A percentile compares a stretch with the other conserved stretches of the same genome.
Conservation (phyloP, 108 stramenopile genomes). For the Nitzschia palea region DNA sequence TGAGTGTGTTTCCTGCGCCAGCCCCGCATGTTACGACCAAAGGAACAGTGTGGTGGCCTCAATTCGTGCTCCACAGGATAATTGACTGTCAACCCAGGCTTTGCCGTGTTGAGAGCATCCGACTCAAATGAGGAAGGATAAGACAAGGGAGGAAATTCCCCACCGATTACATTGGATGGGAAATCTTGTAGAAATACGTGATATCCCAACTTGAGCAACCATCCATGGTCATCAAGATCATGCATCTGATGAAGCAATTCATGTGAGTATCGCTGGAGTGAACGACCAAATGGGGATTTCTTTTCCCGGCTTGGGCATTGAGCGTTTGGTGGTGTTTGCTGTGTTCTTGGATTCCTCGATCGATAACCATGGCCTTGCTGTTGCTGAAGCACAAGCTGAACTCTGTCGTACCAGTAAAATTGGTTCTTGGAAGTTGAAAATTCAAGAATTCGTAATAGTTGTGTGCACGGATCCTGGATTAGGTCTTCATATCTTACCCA, state of each 20-base stretch:
- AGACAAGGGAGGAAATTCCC: neutral
- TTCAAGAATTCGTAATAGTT: constrained; percentile 47
- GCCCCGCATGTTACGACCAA: constrained; percentile 60
- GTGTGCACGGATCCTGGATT: constrained; percentile 41
- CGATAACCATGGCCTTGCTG: neutral
- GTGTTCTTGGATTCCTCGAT: neutral
- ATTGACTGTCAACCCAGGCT: neutral
- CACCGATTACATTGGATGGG: constrained; percentile 51
- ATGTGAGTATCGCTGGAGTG: constrained; percentile 40
- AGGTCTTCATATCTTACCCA: constrained; percentile 82
- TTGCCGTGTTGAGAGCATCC: neutral
- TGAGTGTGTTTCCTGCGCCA: constrained; percentile 70
- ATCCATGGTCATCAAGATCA: constrained; percentile 31
- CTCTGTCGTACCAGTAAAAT: neutral
- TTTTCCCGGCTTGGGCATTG: neutral
- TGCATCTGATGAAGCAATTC: constrained; percentile 51
- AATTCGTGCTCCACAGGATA: constrained; percentile 28
- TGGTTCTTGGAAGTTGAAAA: constrained; percentile 32
- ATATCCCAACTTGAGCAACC: constrained; percentile 65
- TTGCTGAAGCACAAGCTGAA: neutral
- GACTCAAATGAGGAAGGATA: neutral
- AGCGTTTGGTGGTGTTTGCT: too few species aligned
- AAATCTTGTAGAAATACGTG: constrained; percentile 60
- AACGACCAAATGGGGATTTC: neutral
- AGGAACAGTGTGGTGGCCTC: constrained; percentile 50